Conservation (phyloP, 352 stramenopile genomes). For the Globisporangium alternatum region DNA sequence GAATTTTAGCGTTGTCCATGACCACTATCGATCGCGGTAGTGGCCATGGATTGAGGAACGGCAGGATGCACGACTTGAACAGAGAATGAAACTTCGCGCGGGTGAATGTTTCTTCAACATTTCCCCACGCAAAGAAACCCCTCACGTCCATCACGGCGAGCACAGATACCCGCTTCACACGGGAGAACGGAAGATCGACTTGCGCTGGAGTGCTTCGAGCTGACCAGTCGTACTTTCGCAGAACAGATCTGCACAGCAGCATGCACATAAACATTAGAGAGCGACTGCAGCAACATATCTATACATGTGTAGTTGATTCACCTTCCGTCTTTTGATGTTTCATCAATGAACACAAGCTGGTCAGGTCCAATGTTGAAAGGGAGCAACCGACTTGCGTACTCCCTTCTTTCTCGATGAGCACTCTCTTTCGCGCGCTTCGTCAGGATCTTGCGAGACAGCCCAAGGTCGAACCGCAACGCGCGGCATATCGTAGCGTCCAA, state of each 20-base stretch:
- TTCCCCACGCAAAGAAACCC: too few relatives aligned
- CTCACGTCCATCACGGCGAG: neutral
- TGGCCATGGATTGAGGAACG: neutral
- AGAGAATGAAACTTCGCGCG: neutral
- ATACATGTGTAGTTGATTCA: too few relatives aligned
- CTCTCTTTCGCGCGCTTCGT: too few relatives aligned
- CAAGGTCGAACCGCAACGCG: too few relatives aligned
- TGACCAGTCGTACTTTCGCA: neutral
- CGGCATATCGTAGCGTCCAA: too few relatives aligned
- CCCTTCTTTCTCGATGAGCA: too few relatives aligned
- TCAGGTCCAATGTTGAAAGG: too few relatives aligned
- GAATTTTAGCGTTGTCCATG: neutral
- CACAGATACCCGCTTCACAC: neutral
- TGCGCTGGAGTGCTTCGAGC: neutral
- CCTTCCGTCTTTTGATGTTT: too few relatives aligned
- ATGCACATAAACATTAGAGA: neutral
- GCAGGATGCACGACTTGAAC: neutral
- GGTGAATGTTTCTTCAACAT: neutral
- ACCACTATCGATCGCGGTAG: neutral
- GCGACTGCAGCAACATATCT: too few relatives aligned
- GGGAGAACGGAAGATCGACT: neutral
- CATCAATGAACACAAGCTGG: too few relatives aligned
- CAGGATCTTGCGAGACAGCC: too few relatives aligned
- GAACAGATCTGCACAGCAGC: neutral
- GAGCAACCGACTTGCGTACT: too few relatives aligned